Conservation (phyloP, 1,284 basidiomycete species). For the Tilletia setariae region DNA sequence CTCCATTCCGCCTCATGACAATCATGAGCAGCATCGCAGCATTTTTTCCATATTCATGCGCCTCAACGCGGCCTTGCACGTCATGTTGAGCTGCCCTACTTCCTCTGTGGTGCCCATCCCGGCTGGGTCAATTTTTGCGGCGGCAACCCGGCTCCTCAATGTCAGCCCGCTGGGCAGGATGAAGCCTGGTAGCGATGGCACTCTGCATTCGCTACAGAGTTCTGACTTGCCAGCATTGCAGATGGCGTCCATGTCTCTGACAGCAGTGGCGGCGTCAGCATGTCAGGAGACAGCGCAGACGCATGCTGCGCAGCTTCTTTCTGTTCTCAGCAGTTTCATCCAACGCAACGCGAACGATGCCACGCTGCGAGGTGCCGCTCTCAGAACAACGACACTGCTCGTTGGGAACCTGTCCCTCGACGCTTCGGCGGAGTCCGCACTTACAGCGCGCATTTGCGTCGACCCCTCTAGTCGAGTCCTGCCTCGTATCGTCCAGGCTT, state of each 20-base stretch:
- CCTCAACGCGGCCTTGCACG: not conserved
- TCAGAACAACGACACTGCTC: not conserved
- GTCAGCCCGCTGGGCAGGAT: not conserved
- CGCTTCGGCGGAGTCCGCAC: not conserved
- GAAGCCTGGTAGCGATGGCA: not conserved
- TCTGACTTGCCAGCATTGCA: not conserved
- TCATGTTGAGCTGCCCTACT: slow-evolving; percentile 2
- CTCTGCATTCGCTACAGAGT: not conserved
- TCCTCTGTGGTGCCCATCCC: not conserved
- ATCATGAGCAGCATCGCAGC: not conserved
- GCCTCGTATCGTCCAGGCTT: not conserved
- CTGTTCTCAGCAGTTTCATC: not conserved
- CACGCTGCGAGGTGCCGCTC: not conserved
- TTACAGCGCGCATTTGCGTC: not conserved
- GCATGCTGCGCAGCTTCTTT: not conserved
- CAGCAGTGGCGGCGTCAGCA: not conserved
- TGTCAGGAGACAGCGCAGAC: slow-evolving; percentile 4
- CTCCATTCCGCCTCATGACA: not conserved
- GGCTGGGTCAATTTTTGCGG: not conserved
- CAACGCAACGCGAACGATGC: not conserved
- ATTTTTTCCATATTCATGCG: not conserved
- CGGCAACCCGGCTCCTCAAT: not conserved
- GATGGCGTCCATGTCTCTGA: slow-evolving; percentile 1
- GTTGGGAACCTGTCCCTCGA: not conserved
- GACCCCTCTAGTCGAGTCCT: slow-evolving; percentile 1